phyloP scores from a whole-genome alignment of 1,284 basidiomycete species.

The Dichomitus squalens region DNA sequence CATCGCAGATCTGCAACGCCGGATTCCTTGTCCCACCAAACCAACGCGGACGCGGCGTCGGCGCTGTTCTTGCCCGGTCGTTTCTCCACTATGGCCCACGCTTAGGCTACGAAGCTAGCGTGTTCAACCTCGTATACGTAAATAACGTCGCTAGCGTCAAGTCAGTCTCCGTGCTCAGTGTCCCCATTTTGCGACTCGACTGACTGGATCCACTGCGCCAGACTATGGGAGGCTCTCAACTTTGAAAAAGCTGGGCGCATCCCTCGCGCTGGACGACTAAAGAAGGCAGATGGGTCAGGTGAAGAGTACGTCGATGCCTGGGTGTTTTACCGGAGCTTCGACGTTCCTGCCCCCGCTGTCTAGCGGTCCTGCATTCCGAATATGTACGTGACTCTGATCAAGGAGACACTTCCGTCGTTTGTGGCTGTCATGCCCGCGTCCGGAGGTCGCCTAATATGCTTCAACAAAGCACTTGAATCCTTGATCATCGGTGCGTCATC shows the following conservation, averaged over 20 bases:
- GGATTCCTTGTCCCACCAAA: constrained; percentile 83
- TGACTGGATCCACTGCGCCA: constrained; percentile 28
- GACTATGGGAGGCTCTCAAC: constrained; percentile 86
- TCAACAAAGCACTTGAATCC: no score
- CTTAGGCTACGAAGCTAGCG: constrained; percentile 83
- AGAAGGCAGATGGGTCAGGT: constrained; percentile 59
- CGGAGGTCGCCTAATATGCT: no score
- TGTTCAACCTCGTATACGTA: constrained; percentile 93
- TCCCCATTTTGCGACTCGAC: background rate
- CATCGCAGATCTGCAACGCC: constrained; percentile 77
- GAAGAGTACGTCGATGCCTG: constrained; percentile 91
- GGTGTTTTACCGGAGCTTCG: constrained; percentile 84
- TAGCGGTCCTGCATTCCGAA: constrained; percentile 1
- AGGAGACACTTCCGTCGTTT: background rate
- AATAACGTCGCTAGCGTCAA: constrained; percentile 75
- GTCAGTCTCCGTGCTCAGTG: constrained; percentile 34
- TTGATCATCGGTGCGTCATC: no score
- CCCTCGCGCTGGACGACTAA: constrained; percentile 82
- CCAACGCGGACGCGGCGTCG: constrained; percentile 73
- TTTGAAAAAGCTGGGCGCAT: constrained; percentile 86
- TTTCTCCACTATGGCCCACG: constrained; percentile 83
- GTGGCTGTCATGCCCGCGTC: background rate
- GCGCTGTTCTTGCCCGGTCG: constrained; percentile 74
- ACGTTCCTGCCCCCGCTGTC: constrained; percentile 9
- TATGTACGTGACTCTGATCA: background rate